phyloP scores from a whole-genome alignment of 306 rosid species.

The Fragaria iinumae region DNA sequence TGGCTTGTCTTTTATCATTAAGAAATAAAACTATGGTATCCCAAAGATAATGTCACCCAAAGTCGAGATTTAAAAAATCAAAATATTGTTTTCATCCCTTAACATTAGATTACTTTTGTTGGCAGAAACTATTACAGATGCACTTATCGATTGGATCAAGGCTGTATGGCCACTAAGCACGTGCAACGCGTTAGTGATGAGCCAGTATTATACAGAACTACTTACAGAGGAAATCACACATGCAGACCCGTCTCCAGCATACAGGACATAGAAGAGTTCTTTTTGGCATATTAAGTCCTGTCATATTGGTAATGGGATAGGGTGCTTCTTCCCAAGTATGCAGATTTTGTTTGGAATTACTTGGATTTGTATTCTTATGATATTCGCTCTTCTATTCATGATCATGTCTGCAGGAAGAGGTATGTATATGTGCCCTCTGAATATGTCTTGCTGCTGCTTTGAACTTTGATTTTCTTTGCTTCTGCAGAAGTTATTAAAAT shows the following conservation, averaged over 20 bases:
- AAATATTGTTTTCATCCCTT: neutral
- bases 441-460: neutral
- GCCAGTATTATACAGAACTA: neutral
- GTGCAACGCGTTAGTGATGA: neutral
- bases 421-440: neutral
- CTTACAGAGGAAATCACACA: neutral
- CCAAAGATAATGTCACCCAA: neutral
- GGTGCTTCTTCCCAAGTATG: neutral
- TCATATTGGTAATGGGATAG: neutral
- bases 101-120: neutral
- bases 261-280: neutral
- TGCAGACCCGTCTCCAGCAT: slow-evolving; percentile 1
- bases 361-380: neutral
- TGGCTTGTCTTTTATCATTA: neutral
- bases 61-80: neutral
- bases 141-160: neutral
- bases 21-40: neutral
- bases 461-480: neutral
- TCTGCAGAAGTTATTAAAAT: neutral
- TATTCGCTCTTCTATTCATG: neutral
- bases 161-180: neutral
- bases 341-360: neutral
- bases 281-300: neutral
- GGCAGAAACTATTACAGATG: neutral
- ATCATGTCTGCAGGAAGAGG: neutral